Evolutionary conservation across 148 eudicot species (phyloP).

Genomic region (Vaccinium darrowii): DNA sequence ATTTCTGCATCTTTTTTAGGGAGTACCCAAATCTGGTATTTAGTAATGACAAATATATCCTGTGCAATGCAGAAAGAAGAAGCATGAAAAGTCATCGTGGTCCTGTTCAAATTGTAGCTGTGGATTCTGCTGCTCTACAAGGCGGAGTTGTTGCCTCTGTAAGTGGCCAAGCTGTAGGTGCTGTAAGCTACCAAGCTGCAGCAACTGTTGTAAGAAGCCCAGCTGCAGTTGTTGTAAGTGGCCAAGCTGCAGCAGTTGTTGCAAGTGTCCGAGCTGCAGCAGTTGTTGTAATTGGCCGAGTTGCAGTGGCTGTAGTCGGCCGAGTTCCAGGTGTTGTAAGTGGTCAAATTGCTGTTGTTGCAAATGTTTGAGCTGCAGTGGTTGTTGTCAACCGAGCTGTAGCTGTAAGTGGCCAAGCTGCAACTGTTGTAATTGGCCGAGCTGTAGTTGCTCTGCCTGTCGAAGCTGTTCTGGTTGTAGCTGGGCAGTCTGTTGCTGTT

Average conservation of each 20-base stretch:
- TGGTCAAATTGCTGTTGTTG: not conserved
- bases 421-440: constrained; percentile 5
- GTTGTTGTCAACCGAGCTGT: not conserved
- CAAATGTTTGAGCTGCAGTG: not conserved
- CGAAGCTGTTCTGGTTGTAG: constrained; percentile 1
- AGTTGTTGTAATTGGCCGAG: constrained; percentile 2
- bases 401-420: constrained; percentile 11
- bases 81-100: not conserved
- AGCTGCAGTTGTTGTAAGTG: not conserved
- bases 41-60: not conserved
- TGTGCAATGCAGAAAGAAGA: constrained; percentile 8
- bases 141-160: not conserved
- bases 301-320: not conserved
- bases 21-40: not conserved
- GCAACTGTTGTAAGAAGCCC: not conserved
- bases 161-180: constrained; percentile 3
- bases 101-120: not conserved
- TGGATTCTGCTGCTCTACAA: constrained; percentile 3
- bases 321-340: not conserved
- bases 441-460: constrained; percentile 7
- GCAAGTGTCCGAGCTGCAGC: constrained; percentile 6
- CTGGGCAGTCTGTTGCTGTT: not conserved
- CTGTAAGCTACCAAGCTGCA: not conserved
- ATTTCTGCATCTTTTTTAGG: not conserved
- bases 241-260: constrained; percentile 10